Conservation (phyloP, 352 stramenopile species). For the Saprolegnia diclina region DNA sequence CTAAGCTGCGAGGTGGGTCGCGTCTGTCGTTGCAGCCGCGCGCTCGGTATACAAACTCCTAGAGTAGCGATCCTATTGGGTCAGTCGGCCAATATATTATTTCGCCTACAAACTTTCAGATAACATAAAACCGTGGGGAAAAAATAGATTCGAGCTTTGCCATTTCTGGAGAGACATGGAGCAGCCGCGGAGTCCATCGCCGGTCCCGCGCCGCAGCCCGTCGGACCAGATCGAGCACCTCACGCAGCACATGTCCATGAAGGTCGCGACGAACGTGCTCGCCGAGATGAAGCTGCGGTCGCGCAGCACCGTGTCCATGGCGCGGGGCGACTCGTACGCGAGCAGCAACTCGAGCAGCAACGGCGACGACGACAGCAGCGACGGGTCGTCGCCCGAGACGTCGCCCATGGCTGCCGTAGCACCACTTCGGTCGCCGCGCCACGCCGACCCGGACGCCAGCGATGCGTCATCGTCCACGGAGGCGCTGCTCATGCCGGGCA, state of each 20-base stretch:
- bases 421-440: not conserved
- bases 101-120: not conserved
- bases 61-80: too few species aligned
- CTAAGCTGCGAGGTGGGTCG: too few species aligned
- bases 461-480: not conserved
- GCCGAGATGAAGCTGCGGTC: conserved; percentile 8
- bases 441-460: not conserved
- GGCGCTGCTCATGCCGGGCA: conserved; percentile 19
- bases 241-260: conserved; percentile 15
- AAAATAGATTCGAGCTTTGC: not conserved
- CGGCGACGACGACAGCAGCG: not conserved
- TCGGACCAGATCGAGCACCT: conserved; percentile 18
- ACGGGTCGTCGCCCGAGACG: conserved; percentile 9
- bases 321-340: not conserved
- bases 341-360: conserved; percentile 6
- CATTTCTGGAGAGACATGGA: not conserved
- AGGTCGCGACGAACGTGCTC: conserved; percentile 10
- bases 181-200: not conserved
- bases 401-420: conserved; percentile 7
- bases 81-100: too few species aligned
- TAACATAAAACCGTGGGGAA: not conserved
- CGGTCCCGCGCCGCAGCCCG: not conserved
- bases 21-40: too few species aligned
- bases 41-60: too few species aligned
- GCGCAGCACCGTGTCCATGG: not conserved